Conservation (phyloP, 2,329 filamentous ascomycete species). For the Fusarium lyarnte region DNA sequence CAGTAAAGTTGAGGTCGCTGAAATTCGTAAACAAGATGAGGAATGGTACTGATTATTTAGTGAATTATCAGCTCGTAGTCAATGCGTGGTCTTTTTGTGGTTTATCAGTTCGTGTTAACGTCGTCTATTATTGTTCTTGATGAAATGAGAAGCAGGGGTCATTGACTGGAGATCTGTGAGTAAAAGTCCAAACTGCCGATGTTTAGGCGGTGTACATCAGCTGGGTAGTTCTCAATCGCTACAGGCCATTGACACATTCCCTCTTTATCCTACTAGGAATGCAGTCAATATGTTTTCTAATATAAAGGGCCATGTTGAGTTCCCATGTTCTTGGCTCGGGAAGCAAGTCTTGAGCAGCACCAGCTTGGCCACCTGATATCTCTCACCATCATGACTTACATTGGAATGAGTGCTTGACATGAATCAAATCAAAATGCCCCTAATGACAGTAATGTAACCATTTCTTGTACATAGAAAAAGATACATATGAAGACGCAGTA, state of each 20-base stretch:
- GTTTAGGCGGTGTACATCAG: conserved; percentile 13
- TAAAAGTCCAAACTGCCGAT: conserved; percentile 3
- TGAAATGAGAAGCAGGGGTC: conserved; percentile 25
- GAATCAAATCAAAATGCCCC: not conserved
- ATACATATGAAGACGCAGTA: not conserved
- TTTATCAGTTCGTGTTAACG: not conserved
- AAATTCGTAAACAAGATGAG: not conserved
- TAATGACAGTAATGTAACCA: not conserved
- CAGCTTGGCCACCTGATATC: not conserved
- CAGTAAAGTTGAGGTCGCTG: not conserved
- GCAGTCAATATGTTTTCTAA: not conserved
- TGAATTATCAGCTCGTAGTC: not conserved
- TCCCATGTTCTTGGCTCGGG: no score
- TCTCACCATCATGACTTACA: not conserved
- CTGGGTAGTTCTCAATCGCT: not conserved
- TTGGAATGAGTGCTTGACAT: not conserved
- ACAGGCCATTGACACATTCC: not conserved
- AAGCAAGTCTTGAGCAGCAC: not conserved
- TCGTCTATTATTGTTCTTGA: conserved; percentile 27
- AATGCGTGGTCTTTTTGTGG: not conserved
- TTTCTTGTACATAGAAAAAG: not conserved
- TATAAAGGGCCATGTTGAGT: not conserved
- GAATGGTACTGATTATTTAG: not conserved
- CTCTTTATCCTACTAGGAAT: not conserved
- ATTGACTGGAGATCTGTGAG: not conserved